These are phyloP conservation scores for Termitomyces sp. DNA, from an alignment of 768 basidiomycete species.

Conservation along the genomic window DNA sequence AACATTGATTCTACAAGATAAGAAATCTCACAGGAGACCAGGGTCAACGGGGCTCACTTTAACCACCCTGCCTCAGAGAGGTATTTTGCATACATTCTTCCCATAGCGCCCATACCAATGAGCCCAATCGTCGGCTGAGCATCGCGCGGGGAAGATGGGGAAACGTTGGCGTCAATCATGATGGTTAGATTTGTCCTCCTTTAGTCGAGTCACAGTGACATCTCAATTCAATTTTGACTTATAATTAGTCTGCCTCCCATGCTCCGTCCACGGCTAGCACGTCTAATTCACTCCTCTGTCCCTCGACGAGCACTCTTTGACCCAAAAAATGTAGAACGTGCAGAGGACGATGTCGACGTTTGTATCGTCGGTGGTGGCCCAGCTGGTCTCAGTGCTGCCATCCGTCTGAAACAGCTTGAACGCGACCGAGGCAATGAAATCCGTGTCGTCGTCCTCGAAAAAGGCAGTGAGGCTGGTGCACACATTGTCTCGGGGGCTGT, in stretches of 20 bases:
- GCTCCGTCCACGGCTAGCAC: slow-evolving; percentile 13
- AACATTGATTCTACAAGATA: slow-evolving; percentile 9
- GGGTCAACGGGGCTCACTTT: slow-evolving; percentile 44
- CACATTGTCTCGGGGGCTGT: slow-evolving; percentile 97
- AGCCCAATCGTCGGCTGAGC: slow-evolving; percentile 78
- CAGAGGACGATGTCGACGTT: slow-evolving; percentile 91
- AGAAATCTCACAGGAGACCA: not conserved
- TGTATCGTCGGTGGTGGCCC: slow-evolving; percentile 97
- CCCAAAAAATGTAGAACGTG: slow-evolving; percentile 64
- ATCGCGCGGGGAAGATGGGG: slow-evolving; percentile 26
- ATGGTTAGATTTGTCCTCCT: not conserved
- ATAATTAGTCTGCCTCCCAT: slow-evolving; percentile 1
- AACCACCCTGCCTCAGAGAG: slow-evolving; percentile 83
- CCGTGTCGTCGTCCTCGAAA: slow-evolving; percentile 92
- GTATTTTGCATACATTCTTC: slow-evolving; percentile 83
- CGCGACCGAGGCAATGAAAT: slow-evolving; percentile 72
- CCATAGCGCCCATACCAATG: slow-evolving; percentile 99
- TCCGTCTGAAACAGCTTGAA: slow-evolving; percentile 90
- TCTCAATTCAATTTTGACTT: no score
- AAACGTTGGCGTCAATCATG: slow-evolving; percentile 21
- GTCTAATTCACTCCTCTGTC: slow-evolving; percentile 10
- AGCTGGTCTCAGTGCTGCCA: slow-evolving; percentile 93
- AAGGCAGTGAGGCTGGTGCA: slow-evolving; percentile 88
- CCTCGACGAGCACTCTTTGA: slow-evolving; percentile 32
- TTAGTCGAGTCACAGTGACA: not conserved